phyloP scores from a whole-genome alignment of 495 filamentous ascomycete species.

The Trypethelium eluteriae region DNA sequence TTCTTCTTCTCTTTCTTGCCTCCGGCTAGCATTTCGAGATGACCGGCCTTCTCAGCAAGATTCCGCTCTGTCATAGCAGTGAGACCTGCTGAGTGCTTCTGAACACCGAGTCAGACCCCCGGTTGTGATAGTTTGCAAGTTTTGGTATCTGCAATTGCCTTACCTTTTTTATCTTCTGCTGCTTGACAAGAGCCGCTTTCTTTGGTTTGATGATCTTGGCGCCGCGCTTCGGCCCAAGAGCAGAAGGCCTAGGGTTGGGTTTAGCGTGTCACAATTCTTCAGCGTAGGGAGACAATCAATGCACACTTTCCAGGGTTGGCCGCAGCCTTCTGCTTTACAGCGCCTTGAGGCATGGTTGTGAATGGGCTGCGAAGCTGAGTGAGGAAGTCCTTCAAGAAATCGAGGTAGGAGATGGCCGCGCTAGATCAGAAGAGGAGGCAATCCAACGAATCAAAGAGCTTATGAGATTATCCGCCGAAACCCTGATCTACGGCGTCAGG shows the following conservation, averaged over 20 bases:
- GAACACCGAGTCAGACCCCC: background rate
- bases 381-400: too few species aligned
- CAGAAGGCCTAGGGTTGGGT: background rate
- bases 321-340: background rate
- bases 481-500: too few species aligned
- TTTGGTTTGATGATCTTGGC: constrained; percentile 59
- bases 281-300: background rate
- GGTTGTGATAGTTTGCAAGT: background rate
- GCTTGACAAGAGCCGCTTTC: constrained; percentile 52
- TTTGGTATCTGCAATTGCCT: background rate
- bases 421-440: too few species aligned
- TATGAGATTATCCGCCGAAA: too few species aligned
- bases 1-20: constrained; percentile 51
- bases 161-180: constrained; percentile 58
- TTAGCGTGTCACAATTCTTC: background rate
- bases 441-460: too few species aligned
- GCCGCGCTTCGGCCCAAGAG: constrained; percentile 30
- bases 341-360: background rate
- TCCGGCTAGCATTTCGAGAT: constrained; percentile 60
- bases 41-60: constrained; percentile 61
- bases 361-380: background rate
- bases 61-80: constrained; percentile 56
- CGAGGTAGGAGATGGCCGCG: too few species aligned
- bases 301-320: background rate
- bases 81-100: constrained; percentile 62